Conservation (phyloP, 2,329 filamentous ascomycete species). For the Curvularia sp. region DNA sequence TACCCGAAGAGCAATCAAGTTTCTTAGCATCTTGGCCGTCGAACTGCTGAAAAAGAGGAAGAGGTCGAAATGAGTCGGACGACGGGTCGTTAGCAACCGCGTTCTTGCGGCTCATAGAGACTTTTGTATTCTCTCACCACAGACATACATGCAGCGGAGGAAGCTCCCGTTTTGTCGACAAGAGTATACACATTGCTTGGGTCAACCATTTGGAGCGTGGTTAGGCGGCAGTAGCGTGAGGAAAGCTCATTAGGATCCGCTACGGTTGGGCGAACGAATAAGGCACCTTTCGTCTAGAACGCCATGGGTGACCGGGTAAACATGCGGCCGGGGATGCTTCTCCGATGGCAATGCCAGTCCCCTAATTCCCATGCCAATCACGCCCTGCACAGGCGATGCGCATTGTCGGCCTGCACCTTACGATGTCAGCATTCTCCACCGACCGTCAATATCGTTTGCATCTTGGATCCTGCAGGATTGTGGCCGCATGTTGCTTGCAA, state of each 20-base stretch:
- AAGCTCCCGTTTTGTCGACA: constrained; percentile 8
- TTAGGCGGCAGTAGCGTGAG: background rate
- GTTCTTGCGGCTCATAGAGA: constrained; percentile 12
- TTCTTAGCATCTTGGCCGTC: constrained; percentile 27
- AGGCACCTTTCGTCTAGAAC: constrained; percentile 5
- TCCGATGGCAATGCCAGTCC: background rate
- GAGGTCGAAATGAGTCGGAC: constrained; percentile 4
- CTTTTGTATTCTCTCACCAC: constrained; percentile 12
- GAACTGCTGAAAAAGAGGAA: background rate
- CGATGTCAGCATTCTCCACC: background rate
- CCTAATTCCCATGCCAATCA: background rate
- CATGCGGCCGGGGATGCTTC: background rate
- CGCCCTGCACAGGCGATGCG: constrained; percentile 2
- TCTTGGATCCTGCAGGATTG: background rate
- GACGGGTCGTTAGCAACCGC: constrained; percentile 2
- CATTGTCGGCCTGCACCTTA: background rate
- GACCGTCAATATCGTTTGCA: background rate
- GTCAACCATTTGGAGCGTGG: background rate
- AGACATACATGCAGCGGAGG: constrained; percentile 13
- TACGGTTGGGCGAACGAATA: background rate
- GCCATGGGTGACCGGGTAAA: constrained; percentile 7
- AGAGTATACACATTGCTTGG: constrained; percentile 10
- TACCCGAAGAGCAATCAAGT: constrained; percentile 21
- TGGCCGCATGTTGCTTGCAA: background rate
- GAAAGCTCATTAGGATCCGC: background rate